Base-by-base conservation (phyloP, 257 asterid species). In the Paraleonurus japonicus region DNA sequence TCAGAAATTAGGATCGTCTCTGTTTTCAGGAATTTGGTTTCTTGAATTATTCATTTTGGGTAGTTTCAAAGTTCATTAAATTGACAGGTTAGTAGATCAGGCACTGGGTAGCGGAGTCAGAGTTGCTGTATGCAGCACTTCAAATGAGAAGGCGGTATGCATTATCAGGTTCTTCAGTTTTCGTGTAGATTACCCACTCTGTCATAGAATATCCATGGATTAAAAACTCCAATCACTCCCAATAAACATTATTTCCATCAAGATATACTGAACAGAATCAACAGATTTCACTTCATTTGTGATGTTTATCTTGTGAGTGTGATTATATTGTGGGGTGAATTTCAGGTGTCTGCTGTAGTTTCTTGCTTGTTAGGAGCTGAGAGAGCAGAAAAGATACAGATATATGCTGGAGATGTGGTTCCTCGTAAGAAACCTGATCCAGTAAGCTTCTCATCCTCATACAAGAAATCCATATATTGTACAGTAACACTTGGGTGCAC, bases 61-160 rank as follows among this genome's bases (percentile, higher is more conserved):
- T 5, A 41, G 30, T 33, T 5, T 13, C 15, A 54, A 53, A 32
- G 37, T 32, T 20, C 39, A 54, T 37, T 10, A 51, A 62, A 63
- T 75, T 54, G 64, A 67, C 96, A 93, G 98, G 85, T 81, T 93
- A 80, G 64, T 93, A 26, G 98, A 93, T 66, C 98, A 93, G 84
- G 98, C 98, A 70, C 81, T 90, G 24, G 87, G 76, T 41, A 87
- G 74, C 43, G 96, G 89, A 69, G 88, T 93, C 37, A 86, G 86
- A 67, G 98, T 93, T 78, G 98, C 97, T 70, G 96, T 93, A 1
- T 93, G 98, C 90, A 93, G 98, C 84, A 93, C 98, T 61, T 93
- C 98, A 45, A 93, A 93, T 79, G 98, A 93, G 86, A 93, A 93
- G 94, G 96, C 98, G 96, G 98, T 93, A 93, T 85, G 98, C 80